These are phyloP conservation scores for Ophioceras dolichostomum DNA, from an alignment of 2,329 filamentous ascomycete species.

Conservation along the genomic window DNA sequence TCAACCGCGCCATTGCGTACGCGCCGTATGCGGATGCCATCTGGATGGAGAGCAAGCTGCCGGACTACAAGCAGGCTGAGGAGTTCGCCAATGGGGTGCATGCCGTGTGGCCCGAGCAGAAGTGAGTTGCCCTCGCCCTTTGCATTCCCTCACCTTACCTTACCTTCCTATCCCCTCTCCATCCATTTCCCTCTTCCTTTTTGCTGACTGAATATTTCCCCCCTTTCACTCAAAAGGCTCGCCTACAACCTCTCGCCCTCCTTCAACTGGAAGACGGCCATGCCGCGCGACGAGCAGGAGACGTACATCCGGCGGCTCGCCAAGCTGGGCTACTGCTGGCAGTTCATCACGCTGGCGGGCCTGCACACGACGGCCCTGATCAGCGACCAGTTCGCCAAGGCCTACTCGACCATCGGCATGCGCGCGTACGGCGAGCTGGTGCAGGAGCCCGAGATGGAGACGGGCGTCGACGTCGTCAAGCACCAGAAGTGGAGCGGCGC, in stretches of 20 bases:
- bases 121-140: conserved; percentile 51
- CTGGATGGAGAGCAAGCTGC: conserved; percentile 99
- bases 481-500: conserved; percentile 99
- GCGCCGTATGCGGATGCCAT: conserved; percentile 91
- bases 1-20: conserved; percentile 85
- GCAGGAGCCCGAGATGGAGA: conserved; percentile 93
- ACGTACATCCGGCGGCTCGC: conserved; percentile 92
- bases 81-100: conserved; percentile 92
- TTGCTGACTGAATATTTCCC: too few species aligned
- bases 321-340: conserved; percentile 91
- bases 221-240: conserved; percentile 60
- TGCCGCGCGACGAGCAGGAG: conserved; percentile 84
- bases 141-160: too few species aligned
- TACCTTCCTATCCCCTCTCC: neutral
- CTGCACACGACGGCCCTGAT: conserved; percentile 93
- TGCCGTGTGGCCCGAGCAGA: conserved; percentile 89
- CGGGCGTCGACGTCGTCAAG: conserved; percentile 85
- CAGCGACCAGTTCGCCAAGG: conserved; percentile 74
- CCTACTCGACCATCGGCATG: conserved; percentile 77
- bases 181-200: too few species aligned
- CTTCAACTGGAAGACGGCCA: conserved; percentile 99
- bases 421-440: conserved; percentile 93
- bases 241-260: conserved; percentile 97
- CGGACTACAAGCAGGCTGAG: conserved; percentile 80
- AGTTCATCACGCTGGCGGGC: conserved; percentile 98